A percentile compares a stretch with the other conserved stretches of the same genome.
phyloP scores from a whole-genome alignment of 1,284 basidiomycete species.

The Melampsora occidentalis region DNA sequence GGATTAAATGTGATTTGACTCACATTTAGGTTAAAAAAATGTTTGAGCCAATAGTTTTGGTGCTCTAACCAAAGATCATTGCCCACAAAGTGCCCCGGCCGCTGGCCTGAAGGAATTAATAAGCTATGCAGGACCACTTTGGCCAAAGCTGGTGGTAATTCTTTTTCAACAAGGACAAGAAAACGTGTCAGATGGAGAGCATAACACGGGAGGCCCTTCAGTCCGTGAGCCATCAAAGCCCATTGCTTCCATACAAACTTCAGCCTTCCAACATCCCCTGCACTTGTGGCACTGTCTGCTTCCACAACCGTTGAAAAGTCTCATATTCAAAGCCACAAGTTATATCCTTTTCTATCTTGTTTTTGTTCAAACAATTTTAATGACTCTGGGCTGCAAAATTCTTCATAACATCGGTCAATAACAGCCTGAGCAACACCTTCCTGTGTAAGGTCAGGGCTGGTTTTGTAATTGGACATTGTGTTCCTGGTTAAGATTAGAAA shows the following conservation, averaged over 20 bases:
- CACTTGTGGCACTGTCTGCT: slow-evolving; percentile 8
- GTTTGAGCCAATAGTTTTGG: too few relatives aligned
- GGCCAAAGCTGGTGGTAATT: slow-evolving; percentile 14
- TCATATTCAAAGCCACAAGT: neutral
- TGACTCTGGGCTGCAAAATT: neutral
- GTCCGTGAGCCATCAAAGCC: slow-evolving; percentile 19
- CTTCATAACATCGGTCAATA: neutral
- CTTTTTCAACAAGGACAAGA: slow-evolving; percentile 9
- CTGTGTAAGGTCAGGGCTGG: neutral
- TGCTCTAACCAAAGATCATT: too few relatives aligned
- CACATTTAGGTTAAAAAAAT: too few relatives aligned
- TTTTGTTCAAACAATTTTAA: neutral
- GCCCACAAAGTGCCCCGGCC: slow-evolving; percentile 5
- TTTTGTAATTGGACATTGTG: neutral
- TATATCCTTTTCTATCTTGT: neutral
- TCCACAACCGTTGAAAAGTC: slow-evolving; percentile 18
- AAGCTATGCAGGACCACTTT: slow-evolving; percentile 7
- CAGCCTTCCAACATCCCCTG: slow-evolving; percentile 6
- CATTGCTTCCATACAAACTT: slow-evolving; percentile 14
- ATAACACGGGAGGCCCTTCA: slow-evolving; percentile 22
- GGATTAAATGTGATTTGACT: too few relatives aligned
- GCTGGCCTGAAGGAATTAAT: slow-evolving; percentile 5
- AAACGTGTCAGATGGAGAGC: slow-evolving; percentile 14
- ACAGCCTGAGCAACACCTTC: slow-evolving; percentile 3
- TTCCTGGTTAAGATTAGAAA: neutral